Evolutionary conservation across 2,329 filamentous ascomycete genomes (phyloP), one percentile per base, ranked within the genome.

Genomic region (Pyrenophora teres): DNA sequence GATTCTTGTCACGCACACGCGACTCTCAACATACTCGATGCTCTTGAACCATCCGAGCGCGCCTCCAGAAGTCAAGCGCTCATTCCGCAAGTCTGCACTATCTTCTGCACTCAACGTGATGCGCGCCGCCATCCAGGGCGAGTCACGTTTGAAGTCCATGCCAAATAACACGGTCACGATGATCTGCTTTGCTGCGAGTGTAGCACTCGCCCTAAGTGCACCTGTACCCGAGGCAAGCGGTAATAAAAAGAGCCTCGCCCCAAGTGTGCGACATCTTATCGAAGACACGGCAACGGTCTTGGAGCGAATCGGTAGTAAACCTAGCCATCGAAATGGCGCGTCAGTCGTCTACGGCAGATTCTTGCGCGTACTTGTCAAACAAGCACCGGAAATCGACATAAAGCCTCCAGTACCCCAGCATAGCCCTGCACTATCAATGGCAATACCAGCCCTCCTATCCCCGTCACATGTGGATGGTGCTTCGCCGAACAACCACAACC

Each of bases 141-240:
- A 90, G 65, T 76, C 80, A 0, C 82, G 87, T 54, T 78, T 90
- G 0, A 85, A 85, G 48, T 89, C 87, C 0, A 90, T 90, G 87
- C 87, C 87, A 0, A 90, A 90, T 70, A 90, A 90, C 60, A 89
- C 87, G 0, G 83, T 87, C 48, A 88, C 90, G 57, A 90, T 90
- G 88, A 88, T 90, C 10, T 88, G 87, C 1, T 90, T 89, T 57
- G 87, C 87, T 0, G 71, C 67, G 13, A 70, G 62, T 31, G 61
- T 71, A 75, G 85, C 39, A 80, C 82, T 43, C 73, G 89, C 49
- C 84, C 52, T 72, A 16, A 69, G 69, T 49, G 62, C 66, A 13
- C 64, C 68, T 10, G 49, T 64, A 2, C 56, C 66, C 4, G 53
- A 59, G 6, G 65, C 57, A 19, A 58, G 58, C 4, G 50, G 59